Evolutionary conservation across 306 rosid genomes (phyloP), one percentile per base, ranked within the genome.

Genomic region (Crataegus laevigata): DNA sequence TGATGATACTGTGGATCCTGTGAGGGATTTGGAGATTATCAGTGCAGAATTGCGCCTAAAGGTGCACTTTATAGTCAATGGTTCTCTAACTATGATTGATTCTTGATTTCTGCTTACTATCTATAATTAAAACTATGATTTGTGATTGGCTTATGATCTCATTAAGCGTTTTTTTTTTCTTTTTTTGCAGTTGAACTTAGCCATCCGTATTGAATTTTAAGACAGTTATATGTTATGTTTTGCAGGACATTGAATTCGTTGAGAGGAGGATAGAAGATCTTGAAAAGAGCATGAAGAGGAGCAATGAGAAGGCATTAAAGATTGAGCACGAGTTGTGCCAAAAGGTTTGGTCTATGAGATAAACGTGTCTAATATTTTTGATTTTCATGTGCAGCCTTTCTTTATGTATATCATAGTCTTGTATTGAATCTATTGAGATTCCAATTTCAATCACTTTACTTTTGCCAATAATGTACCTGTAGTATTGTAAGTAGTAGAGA

Each of bases 231-330:
- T 42, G 68, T 60, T 80, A 58, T 68, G 19, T 62, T 71, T 71
- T 76, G 13, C 64, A 94, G 99, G 99, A 94, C 78, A 45, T 92
- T 85, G 99, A 94, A 82, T 94, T 92, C 82, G 83, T 94, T 74
- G 93, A 94, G 62, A 90, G 77, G 73, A 89, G 89, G 82, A 76
- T 85, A 62, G 99, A 94, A 81, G 99, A 94, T 85, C 21, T 92
- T 64, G 99, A 92, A 73, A 94, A 94, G 86, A 92, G 97, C 91
- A 90, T 94, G 99, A 94, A 92, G 90, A 89, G 99, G 85, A 94
- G 99, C 91, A 94, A 94, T 68, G 99, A 94, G 88, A 94, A 94
- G 87, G 97, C 90, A 79, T 82, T 94, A 68, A 94, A 94, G 82
- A 73, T 94, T 4, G 99, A 94, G 88, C 97, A 28, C 4, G 97